Evolutionary conservation across 1,139 yeast genomes (phyloP).

Genomic region (Hansenula sp.): DNA sequence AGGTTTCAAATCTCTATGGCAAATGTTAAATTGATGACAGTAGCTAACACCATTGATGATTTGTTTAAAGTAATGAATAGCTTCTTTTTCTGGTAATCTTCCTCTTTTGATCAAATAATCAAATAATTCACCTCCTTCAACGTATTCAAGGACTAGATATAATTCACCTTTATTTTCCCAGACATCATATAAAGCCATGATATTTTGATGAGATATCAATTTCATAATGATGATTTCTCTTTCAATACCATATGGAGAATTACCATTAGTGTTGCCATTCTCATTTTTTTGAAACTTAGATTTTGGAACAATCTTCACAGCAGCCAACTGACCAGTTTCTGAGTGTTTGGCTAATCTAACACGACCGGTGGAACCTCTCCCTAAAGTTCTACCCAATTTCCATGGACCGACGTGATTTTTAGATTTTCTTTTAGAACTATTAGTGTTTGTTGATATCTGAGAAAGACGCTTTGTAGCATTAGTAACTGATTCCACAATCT

Average conservation of each 20-base stretch:
- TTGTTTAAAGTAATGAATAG: slow-evolving; percentile 86
- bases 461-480: slow-evolving; percentile 62
- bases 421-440: slow-evolving; percentile 44
- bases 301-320: slow-evolving; percentile 94
- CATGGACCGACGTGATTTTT: slow-evolving; percentile 91
- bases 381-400: slow-evolving; percentile 91
- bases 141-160: slow-evolving; percentile 87
- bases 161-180: slow-evolving; percentile 97
- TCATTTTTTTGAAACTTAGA: slow-evolving; percentile 45
- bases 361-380: slow-evolving; percentile 93
- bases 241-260: slow-evolving; percentile 89
- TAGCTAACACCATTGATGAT: slow-evolving; percentile 89
- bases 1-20: slow-evolving; percentile 94
- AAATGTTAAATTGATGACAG: slow-evolving; percentile 90
- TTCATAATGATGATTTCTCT: slow-evolving; percentile 93
- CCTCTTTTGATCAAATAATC: slow-evolving; percentile 89
- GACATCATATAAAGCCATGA: slow-evolving; percentile 93
- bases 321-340: slow-evolving; percentile 84
- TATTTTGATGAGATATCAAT: slow-evolving; percentile 86
- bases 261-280: slow-evolving; percentile 25
- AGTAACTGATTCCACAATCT: slow-evolving; percentile 40
- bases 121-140: slow-evolving; percentile 95
- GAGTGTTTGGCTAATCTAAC: slow-evolving; percentile 88
- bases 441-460: slow-evolving; percentile 53
- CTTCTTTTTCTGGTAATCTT: slow-evolving; percentile 82